phyloP scores from a whole-genome alignment of 2,329 filamentous ascomycete genomes.

The Chaetomium globosum region DNA sequence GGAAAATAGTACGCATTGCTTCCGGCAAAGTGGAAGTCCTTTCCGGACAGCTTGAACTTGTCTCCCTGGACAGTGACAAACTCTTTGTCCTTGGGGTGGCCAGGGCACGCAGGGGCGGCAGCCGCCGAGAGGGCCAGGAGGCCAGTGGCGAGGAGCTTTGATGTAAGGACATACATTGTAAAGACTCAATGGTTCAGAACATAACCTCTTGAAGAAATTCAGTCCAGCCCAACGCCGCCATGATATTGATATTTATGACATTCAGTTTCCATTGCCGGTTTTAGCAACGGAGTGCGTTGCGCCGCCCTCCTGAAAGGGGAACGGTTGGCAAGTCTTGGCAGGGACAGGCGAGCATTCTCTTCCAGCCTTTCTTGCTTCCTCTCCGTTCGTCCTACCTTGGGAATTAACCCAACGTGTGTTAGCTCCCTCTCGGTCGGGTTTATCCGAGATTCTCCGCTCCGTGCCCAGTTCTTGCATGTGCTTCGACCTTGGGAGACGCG shows the following conservation, averaged over 20 bases:
- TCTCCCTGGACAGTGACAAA: slow-evolving; percentile 55
- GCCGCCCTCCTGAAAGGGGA: slow-evolving; percentile 20
- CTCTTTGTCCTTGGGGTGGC: slow-evolving; percentile 16
- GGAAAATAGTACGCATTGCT: slow-evolving; percentile 61
- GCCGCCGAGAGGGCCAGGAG: slow-evolving; percentile 27
- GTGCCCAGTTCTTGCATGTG: not conserved
- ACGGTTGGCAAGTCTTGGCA: slow-evolving; percentile 18
- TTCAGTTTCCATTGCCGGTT: not conserved
- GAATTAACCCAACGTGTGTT: not conserved
- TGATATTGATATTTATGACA: slow-evolving; percentile 13
- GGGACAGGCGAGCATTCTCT: not conserved
- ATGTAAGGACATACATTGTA: slow-evolving; percentile 25
- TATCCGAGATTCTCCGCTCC: not conserved
- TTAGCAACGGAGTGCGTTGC: slow-evolving; percentile 21
- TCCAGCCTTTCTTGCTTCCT: not conserved
- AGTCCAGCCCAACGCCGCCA: not conserved
- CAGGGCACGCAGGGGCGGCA: slow-evolving; percentile 26
- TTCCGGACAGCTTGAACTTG: slow-evolving; percentile 57
- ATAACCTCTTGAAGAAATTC: not conserved
- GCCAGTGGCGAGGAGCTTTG: slow-evolving; percentile 25
- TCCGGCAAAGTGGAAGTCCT: slow-evolving; percentile 60
- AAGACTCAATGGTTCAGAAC: not conserved
- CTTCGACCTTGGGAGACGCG: not conserved
- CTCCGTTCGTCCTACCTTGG: not conserved
- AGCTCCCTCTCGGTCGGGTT: not conserved